These are phyloP conservation scores for Linum trigynum DNA, from an alignment of 345 rosid genomes.

Conservation along the genomic window DNA sequence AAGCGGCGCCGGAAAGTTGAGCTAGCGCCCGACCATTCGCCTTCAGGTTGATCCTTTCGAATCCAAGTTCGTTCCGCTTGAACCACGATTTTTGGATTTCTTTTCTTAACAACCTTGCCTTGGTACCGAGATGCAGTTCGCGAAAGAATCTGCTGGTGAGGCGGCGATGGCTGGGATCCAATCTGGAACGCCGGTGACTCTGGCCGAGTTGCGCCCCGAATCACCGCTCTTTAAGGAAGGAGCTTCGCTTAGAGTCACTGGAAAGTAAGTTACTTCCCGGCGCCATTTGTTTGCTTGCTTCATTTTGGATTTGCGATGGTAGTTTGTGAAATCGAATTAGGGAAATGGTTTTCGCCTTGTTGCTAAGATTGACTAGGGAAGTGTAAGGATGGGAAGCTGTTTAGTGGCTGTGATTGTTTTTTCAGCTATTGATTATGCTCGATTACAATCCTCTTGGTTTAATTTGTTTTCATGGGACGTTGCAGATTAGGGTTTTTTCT, in stretches of 20 bases:
- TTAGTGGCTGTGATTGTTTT: not conserved
- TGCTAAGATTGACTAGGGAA: not conserved
- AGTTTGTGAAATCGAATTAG: not conserved
- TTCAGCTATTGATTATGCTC: too few species aligned
- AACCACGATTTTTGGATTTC: too few species aligned
- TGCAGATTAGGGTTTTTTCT: too few species aligned
- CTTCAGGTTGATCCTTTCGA: too few species aligned
- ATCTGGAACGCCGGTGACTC: conserved; percentile 41
- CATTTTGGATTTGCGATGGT: not conserved
- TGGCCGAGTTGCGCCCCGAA: conserved; percentile 46
- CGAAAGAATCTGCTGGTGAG: not conserved
- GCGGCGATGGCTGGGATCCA: conserved; percentile 35
- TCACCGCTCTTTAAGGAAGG: conserved; percentile 50
- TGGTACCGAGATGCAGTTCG: not conserved
- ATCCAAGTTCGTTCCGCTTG: too few species aligned
- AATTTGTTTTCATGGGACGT: too few species aligned
- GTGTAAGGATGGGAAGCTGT: not conserved
- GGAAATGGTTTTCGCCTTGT: not conserved
- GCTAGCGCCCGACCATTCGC: too few species aligned
- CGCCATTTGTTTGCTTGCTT: not conserved
- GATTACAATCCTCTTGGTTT: too few species aligned
- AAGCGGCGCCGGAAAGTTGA: too few species aligned
- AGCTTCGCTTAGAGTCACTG: conserved; percentile 56
- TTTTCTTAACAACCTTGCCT: too few species aligned
- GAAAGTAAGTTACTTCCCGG: conserved; percentile 33